Evolutionary conservation across 2,329 filamentous ascomycete species (phyloP), one percentile per base, ranked within the genome.

Genomic region (Apiospora hydei): DNA sequence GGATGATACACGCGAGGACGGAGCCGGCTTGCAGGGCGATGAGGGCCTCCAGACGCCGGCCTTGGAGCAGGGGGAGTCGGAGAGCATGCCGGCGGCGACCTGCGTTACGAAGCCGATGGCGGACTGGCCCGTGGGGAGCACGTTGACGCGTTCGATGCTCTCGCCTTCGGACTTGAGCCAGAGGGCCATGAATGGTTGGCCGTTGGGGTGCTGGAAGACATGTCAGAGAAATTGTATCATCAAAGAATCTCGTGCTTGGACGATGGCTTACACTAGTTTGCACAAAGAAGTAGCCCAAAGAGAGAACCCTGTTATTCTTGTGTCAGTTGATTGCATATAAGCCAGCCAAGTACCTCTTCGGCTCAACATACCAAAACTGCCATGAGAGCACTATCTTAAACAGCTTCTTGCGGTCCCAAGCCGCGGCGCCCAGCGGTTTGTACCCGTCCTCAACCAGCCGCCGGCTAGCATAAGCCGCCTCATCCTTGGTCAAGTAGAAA

Each of bases 121-220:
- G 21, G 46, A 18, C n/a, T 49, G 46, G 7, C 46, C 46, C 0
- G 77, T 79, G 47, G 75, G 71, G 18, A 67, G n/a, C n/a, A 72
- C 74, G 47, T 77, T 72, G 34, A 72, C 70, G 46, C 72, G 13
- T 11, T 74, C 68, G 21, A 74, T 72, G 3, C 74, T 75, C 47
- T 76, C 75, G 10, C 67, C 69, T 1, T 71, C 43, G 14, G 69
- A 61, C 1, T 71, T 69, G n/a, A 76, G 71, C 74, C 74, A 76
- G 3, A 76, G 34, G 1, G 74, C 73, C 74, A 76, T 76, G 66
- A 66, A 46, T 21, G 71, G 71, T 5, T 71, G 69, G 11, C 61
- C 70, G 38, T 71, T 72, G 46, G 70, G 38, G 24, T 69, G 69
- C 61, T 72, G 49, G 38, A 72, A 44, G 11, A 6, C 46, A 43